These are phyloP conservation scores for Phaseolus lunatus DNA, from an alignment of 306 rosid genomes.

Conservation along the genomic window DNA sequence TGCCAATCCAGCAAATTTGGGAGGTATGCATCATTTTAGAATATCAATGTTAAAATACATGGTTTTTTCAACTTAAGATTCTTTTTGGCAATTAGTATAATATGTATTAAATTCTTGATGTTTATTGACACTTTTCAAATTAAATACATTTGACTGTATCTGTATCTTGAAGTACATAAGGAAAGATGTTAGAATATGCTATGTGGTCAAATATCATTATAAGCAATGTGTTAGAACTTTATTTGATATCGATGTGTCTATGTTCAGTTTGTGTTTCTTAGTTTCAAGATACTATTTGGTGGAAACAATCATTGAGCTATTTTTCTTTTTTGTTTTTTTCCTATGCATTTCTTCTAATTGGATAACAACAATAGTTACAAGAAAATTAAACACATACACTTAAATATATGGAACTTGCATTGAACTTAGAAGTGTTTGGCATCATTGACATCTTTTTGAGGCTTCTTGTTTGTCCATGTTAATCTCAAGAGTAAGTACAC, in stretches of 20 bases:
- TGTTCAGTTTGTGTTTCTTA: conserved; percentile 4
- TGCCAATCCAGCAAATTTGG: conserved; percentile 75
- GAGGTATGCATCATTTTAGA: conserved; percentile 70
- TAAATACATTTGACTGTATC: not conserved
- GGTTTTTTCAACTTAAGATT: conserved; percentile 42
- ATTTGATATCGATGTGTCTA: not conserved
- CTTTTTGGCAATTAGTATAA: conserved; percentile 24
- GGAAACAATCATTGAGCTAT: conserved; percentile 1
- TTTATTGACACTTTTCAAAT: conserved; percentile 2
- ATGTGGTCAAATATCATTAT: conserved; percentile 7
- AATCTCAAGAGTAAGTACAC: not conserved
- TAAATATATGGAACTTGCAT: conserved; percentile 10
- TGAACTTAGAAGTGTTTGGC: conserved; percentile 28
- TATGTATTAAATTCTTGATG: conserved; percentile 34
- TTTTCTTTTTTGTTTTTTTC: not conserved
- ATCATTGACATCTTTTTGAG: not conserved
- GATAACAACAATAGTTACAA: not conserved
- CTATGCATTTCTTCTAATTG: not conserved
- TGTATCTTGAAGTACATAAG: not conserved
- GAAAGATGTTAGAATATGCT: conserved; percentile 31
- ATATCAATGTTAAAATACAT: conserved; percentile 42
- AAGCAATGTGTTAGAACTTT: not conserved
- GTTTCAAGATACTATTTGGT: conserved; percentile 2
- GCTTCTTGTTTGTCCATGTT: not conserved
- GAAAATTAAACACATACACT: not conserved